phyloP scores from a whole-genome alignment of 2,329 filamentous ascomycete genomes.

The Emydomyces testavorans region DNA sequence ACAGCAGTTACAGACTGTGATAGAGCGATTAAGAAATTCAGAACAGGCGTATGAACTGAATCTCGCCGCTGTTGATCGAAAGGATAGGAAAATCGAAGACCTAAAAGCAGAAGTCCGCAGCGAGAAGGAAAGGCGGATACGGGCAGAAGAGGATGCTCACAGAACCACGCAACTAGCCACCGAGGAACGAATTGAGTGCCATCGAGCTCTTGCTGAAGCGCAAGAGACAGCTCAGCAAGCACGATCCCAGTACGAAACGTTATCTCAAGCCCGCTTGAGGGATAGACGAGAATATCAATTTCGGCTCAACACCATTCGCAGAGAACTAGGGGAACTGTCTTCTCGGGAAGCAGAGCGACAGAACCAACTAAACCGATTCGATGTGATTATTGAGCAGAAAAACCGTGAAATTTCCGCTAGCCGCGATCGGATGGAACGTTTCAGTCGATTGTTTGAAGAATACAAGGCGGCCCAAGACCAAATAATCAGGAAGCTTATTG shows the following conservation, averaged over 20 bases:
- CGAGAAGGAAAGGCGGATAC: conserved; percentile 33
- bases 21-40: conserved; percentile 36
- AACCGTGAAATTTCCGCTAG: conserved; percentile 34
- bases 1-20: conserved; percentile 36
- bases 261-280: conserved; percentile 31
- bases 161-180: conserved; percentile 30
- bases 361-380: conserved; percentile 31
- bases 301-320: conserved; percentile 29
- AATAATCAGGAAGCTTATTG: conserved; percentile 27
- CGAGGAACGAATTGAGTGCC: conserved; percentile 31
- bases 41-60: conserved; percentile 39
- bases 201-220: conserved; percentile 30
- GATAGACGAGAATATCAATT: conserved; percentile 33
- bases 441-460: conserved; percentile 31
- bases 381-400: conserved; percentile 38
- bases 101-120: conserved; percentile 32
- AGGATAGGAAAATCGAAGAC: conserved; percentile 40
- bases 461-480: conserved; percentile 36
- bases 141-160: conserved; percentile 32
- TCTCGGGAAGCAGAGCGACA: conserved; percentile 29
- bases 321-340: conserved; percentile 27
- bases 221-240: conserved; percentile 32
- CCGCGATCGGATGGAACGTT: conserved; percentile 31
- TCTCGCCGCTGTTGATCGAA: conserved; percentile 36
- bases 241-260: conserved; percentile 35